phyloP scores from a whole-genome alignment of 2,329 filamentous ascomycete species.

The Xylaria sp. region DNA sequence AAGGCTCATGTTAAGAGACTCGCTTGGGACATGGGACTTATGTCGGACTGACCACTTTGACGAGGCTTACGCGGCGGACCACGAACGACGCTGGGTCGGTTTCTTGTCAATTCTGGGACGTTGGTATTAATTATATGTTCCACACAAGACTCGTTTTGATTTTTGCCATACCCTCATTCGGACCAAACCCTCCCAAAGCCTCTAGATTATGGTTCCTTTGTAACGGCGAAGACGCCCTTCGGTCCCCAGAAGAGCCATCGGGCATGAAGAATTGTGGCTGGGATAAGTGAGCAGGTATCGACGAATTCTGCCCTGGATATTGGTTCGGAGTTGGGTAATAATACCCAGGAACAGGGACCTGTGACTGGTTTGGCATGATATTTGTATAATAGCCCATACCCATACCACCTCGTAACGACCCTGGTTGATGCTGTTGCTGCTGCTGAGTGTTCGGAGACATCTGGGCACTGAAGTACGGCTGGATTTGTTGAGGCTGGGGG shows the following conservation, averaged over 20 bases:
- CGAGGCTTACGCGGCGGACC: constrained; percentile 67
- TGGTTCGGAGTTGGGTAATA: constrained; percentile 58
- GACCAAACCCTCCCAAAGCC: constrained; percentile 27
- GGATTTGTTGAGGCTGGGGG: constrained; percentile 56
- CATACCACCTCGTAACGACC: constrained; percentile 45
- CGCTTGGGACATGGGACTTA: constrained; percentile 12
- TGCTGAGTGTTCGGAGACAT: constrained; percentile 53
- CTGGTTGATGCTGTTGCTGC: constrained; percentile 50
- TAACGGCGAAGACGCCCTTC: constrained; percentile 37
- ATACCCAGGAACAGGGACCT: constrained; percentile 29
- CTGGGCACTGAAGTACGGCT: constrained; percentile 58
- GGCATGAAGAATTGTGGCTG: constrained; percentile 50
- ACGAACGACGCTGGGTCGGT: constrained; percentile 58
- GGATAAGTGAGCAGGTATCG: constrained; percentile 50
- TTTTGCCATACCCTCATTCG: constrained; percentile 47
- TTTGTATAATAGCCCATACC: constrained; percentile 55
- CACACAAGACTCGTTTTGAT: background rate
- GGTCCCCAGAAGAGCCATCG: constrained; percentile 46
- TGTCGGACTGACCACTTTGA: constrained; percentile 66
- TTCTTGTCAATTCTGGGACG: constrained; percentile 48
- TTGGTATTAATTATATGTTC: constrained; percentile 21
- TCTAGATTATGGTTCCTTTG: constrained; percentile 40
- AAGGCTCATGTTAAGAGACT: constrained; percentile 25
- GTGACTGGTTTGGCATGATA: constrained; percentile 44
- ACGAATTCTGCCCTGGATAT: constrained; percentile 51